A percentile compares a stretch with the other conserved stretches of the same genome.
Evolutionary conservation across 23 red algal genomes (phyloP).

Genomic region (Cyanidiococcus yangmingshanensis): DNA sequence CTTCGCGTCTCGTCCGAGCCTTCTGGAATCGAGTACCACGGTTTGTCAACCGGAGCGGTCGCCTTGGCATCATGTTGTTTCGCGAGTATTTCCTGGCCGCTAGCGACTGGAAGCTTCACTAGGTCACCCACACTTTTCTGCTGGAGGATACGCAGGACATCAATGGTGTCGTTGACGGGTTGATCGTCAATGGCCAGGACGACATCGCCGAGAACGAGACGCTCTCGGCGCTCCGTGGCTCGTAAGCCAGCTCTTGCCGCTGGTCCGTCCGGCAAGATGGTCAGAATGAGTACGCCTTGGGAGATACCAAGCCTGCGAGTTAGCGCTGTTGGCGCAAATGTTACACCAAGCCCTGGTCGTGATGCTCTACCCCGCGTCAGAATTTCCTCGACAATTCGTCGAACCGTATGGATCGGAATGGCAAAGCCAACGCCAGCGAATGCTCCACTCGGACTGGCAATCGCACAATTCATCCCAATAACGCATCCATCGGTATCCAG

Average conservation of each 20-base stretch:
- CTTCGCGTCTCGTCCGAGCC: background rate
- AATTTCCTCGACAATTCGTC: slow-evolving; percentile 16
- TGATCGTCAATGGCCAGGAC: background rate
- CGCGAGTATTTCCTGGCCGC: background rate
- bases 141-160: background rate
- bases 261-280: background rate
- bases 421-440: slow-evolving; percentile 43
- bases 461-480: slow-evolving; percentile 27
- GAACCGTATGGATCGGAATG: slow-evolving; percentile 35
- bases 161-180: slow-evolving; percentile 1
- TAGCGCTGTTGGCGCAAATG: background rate
- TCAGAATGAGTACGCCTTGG: background rate
- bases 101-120: background rate
- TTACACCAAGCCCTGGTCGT: slow-evolving; percentile 1
- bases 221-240: background rate
- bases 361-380: slow-evolving; percentile 14
- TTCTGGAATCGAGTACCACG: background rate
- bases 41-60: background rate
- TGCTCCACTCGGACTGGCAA: slow-evolving; percentile 19
- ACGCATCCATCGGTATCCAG: slow-evolving; percentile 17
- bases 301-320: background rate
- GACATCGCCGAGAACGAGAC: background rate
- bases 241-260: background rate
- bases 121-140: background rate
- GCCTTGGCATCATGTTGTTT: background rate